Evolutionary conservation across 75 land plant species (phyloP), one percentile per base, ranked within the genome.

Genomic region (Pseudotsuga menziesii): DNA sequence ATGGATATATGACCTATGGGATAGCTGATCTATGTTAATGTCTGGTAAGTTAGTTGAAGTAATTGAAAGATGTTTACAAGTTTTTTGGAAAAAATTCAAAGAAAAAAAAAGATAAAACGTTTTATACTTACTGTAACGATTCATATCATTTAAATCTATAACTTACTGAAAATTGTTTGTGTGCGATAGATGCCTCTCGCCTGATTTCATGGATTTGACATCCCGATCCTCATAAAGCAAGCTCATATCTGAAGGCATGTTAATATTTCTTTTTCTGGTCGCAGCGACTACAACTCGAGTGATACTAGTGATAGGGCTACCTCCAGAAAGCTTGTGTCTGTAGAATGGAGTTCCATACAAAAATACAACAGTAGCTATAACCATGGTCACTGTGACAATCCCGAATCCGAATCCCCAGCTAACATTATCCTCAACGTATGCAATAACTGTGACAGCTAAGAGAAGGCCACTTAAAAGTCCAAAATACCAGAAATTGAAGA

Each of bases 401-500:
- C 85, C 88, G 83, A 80, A 85, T 1, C 88, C 88, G 60, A 76
- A 59, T 6, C 81, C 84, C 85, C 85, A 85, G 63, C 88, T 79
- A 5, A 80, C 79, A 15, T 79, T 74, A 66, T 80, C 79, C 52
- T 82, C 74, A 54, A 85, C 57, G 17, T 85, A 85, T 11, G 82
- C 85, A n/a, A 85, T 15, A 15, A 82, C 73, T 0, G 87, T 85
- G 17, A 83, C 83, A 26, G 82, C 85, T 4, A 85, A 0, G 3
- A 85, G 41, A 4, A 58, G 78, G 5, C 82, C 87, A 22, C 78
- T 54, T 14, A 78, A 78, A 25, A 85, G 76, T 4, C 85, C 82
- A 57, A 82, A 85, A n/a, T 83, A 84, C 88, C 86, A 91, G 91
- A 85, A 85, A 67, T 85, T 85, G 73, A 85, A 85, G 61, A 82